phyloP scores from a whole-genome alignment of 192 early-diverging fungal species.

The Linnemannia elongata region DNA sequence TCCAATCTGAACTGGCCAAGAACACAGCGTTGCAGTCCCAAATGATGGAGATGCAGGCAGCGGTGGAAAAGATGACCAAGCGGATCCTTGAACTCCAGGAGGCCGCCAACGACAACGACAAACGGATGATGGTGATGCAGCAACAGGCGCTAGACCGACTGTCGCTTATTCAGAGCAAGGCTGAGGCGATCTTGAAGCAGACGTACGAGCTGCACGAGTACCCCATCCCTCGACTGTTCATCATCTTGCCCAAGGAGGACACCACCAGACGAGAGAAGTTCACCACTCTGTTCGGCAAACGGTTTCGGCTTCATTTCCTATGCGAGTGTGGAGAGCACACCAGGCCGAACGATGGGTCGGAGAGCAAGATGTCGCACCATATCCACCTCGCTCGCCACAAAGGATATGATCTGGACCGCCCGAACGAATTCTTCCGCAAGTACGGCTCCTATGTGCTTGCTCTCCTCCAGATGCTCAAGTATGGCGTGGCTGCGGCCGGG shows the following conservation, averaged over 20 bases:
- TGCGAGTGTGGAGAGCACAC: slow-evolving; percentile 43
- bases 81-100: background rate
- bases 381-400: slow-evolving; percentile 42
- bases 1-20: background rate
- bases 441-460: slow-evolving; percentile 32
- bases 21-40: background rate
- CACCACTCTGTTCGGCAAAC: slow-evolving; percentile 16
- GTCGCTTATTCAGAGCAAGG: slow-evolving; percentile 22
- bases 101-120: background rate
- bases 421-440: slow-evolving; percentile 35
- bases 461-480: slow-evolving; percentile 41
- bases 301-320: slow-evolving; percentile 26
- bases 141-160: slow-evolving; percentile 30
- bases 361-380: slow-evolving; percentile 10
- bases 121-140: slow-evolving; percentile 23
- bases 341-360: background rate
- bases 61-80: background rate
- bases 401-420: slow-evolving; percentile 41
- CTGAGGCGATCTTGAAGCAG: slow-evolving; percentile 21
- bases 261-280: slow-evolving; percentile 14
- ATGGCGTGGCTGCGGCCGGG: slow-evolving; percentile 20
- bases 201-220: slow-evolving; percentile 43
- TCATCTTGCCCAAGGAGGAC: slow-evolving; percentile 22
- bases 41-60: background rate
- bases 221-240: slow-evolving; percentile 37